phyloP scores from a whole-genome alignment of 768 basidiomycete genomes.

The Phylloporus arenicola region DNA sequence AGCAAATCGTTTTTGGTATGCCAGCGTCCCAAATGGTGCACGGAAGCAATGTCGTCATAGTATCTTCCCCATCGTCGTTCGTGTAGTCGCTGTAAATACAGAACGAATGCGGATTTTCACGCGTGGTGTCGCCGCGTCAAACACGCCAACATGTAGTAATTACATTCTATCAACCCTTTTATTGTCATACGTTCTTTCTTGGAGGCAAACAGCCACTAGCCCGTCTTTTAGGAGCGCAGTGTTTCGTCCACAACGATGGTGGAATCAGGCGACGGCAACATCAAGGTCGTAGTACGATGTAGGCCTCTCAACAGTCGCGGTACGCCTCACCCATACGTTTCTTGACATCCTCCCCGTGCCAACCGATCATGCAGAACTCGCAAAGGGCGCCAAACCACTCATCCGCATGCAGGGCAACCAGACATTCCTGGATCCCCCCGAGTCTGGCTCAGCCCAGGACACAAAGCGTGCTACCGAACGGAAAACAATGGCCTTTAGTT shows the following conservation, averaged over 20 bases:
- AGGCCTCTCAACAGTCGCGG: constrained; percentile 93
- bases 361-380: constrained; percentile 58
- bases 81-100: background rate
- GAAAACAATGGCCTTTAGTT: constrained; percentile 86
- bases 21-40: background rate
- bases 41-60: background rate
- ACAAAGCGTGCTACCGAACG: constrained; percentile 83
- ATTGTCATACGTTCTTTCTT: constrained; percentile 7
- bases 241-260: constrained; percentile 42
- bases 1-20: background rate
- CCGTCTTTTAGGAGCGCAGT: constrained; percentile 9
- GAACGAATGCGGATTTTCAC: constrained; percentile 14
- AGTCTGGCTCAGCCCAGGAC: constrained; percentile 60
- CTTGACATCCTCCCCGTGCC: background rate
- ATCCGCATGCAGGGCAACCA: constrained; percentile 94
- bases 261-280: constrained; percentile 80
- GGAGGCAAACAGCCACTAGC: constrained; percentile 6
- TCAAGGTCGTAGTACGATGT: constrained; percentile 93
- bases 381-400: constrained; percentile 88
- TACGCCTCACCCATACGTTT: constrained; percentile 34
- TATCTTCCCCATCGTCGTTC: background rate
- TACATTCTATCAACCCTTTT: constrained; percentile 6
- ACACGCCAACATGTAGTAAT: constrained; percentile 10
- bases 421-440: constrained; percentile 89
- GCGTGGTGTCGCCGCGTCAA: constrained; percentile 12